Evolutionary conservation across 1,139 yeast genomes (phyloP), one percentile per base, ranked within the genome.

Genomic region (Diutina pseudorugosa): DNA sequence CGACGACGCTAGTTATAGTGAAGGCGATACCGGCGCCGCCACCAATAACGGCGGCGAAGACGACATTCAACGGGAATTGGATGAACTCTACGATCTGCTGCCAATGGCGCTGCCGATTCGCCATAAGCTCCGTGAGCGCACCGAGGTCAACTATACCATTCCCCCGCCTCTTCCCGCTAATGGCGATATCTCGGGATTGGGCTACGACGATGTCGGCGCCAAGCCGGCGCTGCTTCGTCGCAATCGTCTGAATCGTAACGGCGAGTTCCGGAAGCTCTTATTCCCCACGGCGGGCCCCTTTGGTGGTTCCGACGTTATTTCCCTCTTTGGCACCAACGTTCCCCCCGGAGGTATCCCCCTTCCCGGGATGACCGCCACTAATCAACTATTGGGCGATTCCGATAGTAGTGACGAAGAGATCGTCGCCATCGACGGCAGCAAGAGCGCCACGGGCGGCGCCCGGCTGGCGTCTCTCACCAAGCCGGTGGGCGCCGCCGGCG

Each of bases 201-300:
- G 36, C 53, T 25, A 45, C 53, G 40, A 49, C 65, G 18, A 61
- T 64, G 56, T 53, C 9, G 62, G 65, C n/a, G 61, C 59, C 41
- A 79, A 73, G 58, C 73, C 71, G 50, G 47, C 30, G 9, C n/a
- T n/a, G 30, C 47, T 21, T 14, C 47, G 47, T 21, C 47, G 47
- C 3, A 19, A 12, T 14, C 47, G 47, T n/a, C 12, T 25, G 33
- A 43, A 20, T 6, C 20, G 21, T 7, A 12, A 19, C 9, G 47
- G 33, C 14, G 76, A 77, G 42, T 71, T 69, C 56, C 65, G 85
- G 51, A 76, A 86, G 61, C 76, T 93, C 47, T 68, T 89, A 50
- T 88, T 85, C 61, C 95, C 96, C n/a, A 89, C 96, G 0, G 88
- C 90, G n/a, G 96, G 98, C 0, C 96, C 98, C 2, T 93, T 93